Conservation (phyloP, 306 rosid genomes). For the Sicyos edulis region DNA sequence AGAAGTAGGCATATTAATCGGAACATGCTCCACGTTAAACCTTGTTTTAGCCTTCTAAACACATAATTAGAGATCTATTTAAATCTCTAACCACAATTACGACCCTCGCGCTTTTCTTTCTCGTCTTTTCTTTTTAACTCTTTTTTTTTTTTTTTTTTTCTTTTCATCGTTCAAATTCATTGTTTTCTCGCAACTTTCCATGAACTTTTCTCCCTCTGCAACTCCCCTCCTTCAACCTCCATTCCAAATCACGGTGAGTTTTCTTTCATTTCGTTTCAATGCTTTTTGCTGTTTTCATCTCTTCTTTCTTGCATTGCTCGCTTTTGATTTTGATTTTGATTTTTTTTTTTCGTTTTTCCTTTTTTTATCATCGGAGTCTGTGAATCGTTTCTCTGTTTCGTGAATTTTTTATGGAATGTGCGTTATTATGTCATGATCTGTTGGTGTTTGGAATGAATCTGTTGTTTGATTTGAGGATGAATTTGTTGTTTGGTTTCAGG, state of each 20-base stretch:
- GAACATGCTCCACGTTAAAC: conserved; percentile 6
- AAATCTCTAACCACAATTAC: conserved; percentile 22
- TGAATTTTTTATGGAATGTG: background rate
- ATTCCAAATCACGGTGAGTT: background rate
- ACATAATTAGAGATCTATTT: conserved; percentile 11
- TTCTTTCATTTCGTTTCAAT: background rate
- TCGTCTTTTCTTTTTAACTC: background rate
- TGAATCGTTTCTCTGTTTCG: background rate
- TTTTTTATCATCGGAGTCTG: background rate
- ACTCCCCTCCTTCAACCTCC: conserved; percentile 10
- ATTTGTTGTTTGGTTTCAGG: too few relatives aligned
- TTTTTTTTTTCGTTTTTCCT: background rate
- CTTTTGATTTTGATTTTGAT: background rate
- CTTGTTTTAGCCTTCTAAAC: conserved; percentile 4
- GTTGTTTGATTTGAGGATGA: too few relatives aligned
- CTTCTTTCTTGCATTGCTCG: background rate
- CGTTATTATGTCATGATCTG: background rate
- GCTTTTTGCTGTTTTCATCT: background rate
- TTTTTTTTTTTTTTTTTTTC: background rate
- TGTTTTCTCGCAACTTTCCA: conserved; percentile 3
- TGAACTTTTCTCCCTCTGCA: conserved; percentile 1
- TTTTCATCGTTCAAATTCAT: background rate
- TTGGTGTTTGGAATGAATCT: background rate
- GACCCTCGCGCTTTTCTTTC: background rate
- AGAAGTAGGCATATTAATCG: background rate